A percentile compares a stretch with the other conserved stretches of the same genome.
Conservation (phyloP, 108 stramenopile genomes). For the Fragilaria crotonensis region DNA sequence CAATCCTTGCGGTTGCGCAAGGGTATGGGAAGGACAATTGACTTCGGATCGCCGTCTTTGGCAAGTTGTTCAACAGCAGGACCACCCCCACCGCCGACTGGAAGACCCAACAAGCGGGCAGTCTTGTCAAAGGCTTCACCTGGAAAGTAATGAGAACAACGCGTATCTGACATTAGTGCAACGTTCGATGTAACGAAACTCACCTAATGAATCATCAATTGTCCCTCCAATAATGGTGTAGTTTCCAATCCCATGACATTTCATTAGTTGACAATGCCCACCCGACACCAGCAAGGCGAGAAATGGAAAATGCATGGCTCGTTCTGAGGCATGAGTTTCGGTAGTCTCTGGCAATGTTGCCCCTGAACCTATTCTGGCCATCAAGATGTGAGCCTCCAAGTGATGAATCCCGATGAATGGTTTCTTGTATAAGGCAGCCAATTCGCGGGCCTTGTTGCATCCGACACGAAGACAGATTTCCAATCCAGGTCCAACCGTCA, state of each 20-base stretch:
- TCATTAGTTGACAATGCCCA: constrained; percentile 92
- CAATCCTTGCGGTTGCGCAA: constrained; percentile 74
- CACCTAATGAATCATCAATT: constrained; percentile 90
- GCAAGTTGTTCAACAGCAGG: constrained; percentile 91
- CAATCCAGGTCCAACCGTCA: constrained; percentile 96
- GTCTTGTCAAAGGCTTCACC: constrained; percentile 87
- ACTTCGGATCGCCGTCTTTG: constrained; percentile 62
- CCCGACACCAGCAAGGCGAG: constrained; percentile 93
- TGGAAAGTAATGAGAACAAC: not conserved
- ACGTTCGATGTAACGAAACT: not conserved
- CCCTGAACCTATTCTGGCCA: constrained; percentile 73
- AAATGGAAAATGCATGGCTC: constrained; percentile 86
- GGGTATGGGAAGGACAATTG: constrained; percentile 76
- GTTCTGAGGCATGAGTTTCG: constrained; percentile 11
- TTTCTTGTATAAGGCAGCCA: constrained; percentile 66
- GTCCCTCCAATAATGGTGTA: constrained; percentile 90
- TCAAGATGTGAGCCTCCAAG: constrained; percentile 93
- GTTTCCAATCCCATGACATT: constrained; percentile 78
- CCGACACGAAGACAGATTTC: constrained; percentile 97
- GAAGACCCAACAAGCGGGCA: constrained; percentile 84
- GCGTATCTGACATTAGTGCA: not conserved
- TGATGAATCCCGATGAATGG: constrained; percentile 97
- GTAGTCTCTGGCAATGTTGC: constrained; percentile 8
- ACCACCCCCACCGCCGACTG: constrained; percentile 88
- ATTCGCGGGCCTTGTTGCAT: constrained; percentile 66